Evolutionary conservation across 768 basidiomycete species (phyloP), one percentile per base, ranked within the genome.

Genomic region (Piloderma croceum): DNA sequence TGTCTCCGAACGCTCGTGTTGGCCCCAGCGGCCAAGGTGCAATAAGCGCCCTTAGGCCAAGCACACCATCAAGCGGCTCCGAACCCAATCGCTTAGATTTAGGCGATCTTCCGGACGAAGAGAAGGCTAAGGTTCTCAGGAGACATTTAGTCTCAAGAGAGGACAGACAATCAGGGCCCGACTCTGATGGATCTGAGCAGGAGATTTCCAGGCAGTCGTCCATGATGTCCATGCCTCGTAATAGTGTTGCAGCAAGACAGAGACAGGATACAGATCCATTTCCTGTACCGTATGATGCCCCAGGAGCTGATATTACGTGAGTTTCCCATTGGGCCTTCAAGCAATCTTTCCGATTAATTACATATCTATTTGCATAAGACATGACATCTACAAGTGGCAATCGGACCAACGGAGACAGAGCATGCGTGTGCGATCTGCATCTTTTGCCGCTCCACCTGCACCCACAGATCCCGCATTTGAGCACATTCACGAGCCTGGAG

Each of bases 371-470:
- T 33, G 45, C 35, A 42, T n/a, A 47, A 87, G 85, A 13, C 91
- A 94, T 54, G 83, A 83, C 47, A 85, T 98, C 29, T 98, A 96
- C 70, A 97, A 96, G 64, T 98, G 91, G 86, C 85, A 92, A 46
- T 71, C 79, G 12, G 83, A 86, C 50, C 78, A 81, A 41, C 74
- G 72, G 19, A 75, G 81, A 42, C 71, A 76, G 44, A 70, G 67
- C 13, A 68, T 61, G 10, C 77, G 88, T 31, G 68, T 74, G 13
- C 82, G 88, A 27, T 68, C 83, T n/a, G 72, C 76, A 25, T 90
- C 87, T 0, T 87, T 76, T 49, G 70, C 80, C 9, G 81, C 76
- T 3, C 69, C 69, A 27, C 64, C 69, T 9, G 54, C 61, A 0
- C 65, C 73, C 4, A 68, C 68, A 6, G 76, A 89, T 54, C 88